A percentile compares a stretch with the other conserved stretches of the same genome.
Evolutionary conservation across 2,329 filamentous ascomycete species (phyloP).

Genomic region (Lachnellula cervina): DNA sequence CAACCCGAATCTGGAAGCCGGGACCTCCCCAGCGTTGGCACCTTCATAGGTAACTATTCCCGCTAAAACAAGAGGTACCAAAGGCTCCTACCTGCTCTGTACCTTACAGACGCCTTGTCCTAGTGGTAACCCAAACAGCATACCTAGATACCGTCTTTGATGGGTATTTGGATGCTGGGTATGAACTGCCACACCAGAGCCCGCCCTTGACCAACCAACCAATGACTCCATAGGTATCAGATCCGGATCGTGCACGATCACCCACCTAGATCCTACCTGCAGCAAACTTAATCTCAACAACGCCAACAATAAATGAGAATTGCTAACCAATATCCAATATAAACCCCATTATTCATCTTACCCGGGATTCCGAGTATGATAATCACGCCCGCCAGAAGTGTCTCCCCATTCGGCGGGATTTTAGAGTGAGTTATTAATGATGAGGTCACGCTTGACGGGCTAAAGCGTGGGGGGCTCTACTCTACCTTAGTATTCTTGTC

Average conservation of each 20-base stretch:
- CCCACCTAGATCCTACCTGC: background rate
- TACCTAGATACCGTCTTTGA: conserved; percentile 13
- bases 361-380: conserved; percentile 13
- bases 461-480: conserved; percentile 23
- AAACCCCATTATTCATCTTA: background rate
- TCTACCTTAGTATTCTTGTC: background rate
- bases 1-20: background rate
- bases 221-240: conserved; percentile 11
- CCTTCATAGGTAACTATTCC: no score
- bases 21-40: background rate
- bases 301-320: background rate
- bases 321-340: no score
- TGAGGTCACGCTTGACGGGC: conserved; percentile 23
- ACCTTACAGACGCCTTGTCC: conserved; percentile 9
- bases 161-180: conserved; percentile 1
- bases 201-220: conserved; percentile 1
- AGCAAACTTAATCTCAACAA: conserved; percentile 17
- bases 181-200: background rate
- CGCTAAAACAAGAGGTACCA: no score
- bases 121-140: background rate
- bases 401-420: conserved; percentile 12
- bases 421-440: conserved; percentile 22
- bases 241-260: conserved; percentile 4
- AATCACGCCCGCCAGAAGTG: conserved; percentile 3
- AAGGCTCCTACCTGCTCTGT: background rate